These are phyloP conservation scores for Hygrophila difformis DNA, from an alignment of 257 asterid genomes.

Conservation along the genomic window DNA sequence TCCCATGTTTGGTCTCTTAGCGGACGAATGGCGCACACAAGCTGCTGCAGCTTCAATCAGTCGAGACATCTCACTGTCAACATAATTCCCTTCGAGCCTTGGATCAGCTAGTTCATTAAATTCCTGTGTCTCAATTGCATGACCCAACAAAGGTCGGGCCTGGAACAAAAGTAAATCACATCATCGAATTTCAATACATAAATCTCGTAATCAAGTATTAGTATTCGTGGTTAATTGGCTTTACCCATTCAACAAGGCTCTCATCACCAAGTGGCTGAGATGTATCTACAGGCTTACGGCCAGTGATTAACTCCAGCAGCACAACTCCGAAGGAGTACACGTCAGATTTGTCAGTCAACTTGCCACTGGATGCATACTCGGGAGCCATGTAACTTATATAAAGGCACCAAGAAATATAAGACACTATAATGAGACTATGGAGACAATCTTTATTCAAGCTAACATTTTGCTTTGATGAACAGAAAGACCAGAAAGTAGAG, in stretches of 20 bases:
- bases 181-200: background rate
- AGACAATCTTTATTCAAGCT: background rate
- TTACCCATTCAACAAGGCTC: conserved; percentile 95
- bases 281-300: conserved; percentile 90
- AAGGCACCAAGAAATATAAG: conserved; percentile 4
- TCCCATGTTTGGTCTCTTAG: conserved; percentile 88
- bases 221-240: conserved; percentile 16
- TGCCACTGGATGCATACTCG: conserved; percentile 92
- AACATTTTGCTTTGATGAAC: conserved; percentile 3
- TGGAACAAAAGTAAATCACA: conserved; percentile 16
- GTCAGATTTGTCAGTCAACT: conserved; percentile 81
- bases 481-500: background rate
- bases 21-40: conserved; percentile 83
- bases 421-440: conserved; percentile 3
- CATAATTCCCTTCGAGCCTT: conserved; percentile 52
- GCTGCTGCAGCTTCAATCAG: conserved; percentile 89
- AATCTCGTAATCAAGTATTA: too few species aligned
- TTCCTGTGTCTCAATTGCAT: conserved; percentile 56
- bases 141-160: conserved; percentile 84
- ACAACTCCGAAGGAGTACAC: conserved; percentile 88
- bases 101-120: conserved; percentile 66
- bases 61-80: conserved; percentile 50
- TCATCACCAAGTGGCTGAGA: conserved; percentile 89
- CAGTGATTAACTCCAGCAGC: conserved; percentile 77
- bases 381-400: conserved; percentile 92